Conservation (phyloP, 2,329 filamentous ascomycete species). For the Nemania bipapillata region DNA sequence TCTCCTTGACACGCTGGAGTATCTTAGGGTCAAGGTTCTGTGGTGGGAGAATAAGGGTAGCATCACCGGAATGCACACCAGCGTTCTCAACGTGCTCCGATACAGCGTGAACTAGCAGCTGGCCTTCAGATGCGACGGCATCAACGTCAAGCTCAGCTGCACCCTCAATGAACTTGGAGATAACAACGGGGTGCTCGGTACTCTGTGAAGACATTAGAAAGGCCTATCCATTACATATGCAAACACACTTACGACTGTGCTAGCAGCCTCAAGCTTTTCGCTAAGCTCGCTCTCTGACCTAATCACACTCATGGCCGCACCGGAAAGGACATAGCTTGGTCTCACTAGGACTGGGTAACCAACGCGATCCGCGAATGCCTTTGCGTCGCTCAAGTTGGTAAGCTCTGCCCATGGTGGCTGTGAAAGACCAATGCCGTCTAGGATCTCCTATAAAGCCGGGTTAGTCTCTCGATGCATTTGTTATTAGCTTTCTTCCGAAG, state of each 20-base stretch:
- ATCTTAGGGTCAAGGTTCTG: slow-evolving; percentile 78
- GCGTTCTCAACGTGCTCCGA: slow-evolving; percentile 97
- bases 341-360: slow-evolving; percentile 95
- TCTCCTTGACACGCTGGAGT: slow-evolving; percentile 91
- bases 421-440: slow-evolving; percentile 95
- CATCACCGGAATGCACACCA: slow-evolving; percentile 97
- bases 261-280: slow-evolving; percentile 91
- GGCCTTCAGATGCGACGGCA: slow-evolving; percentile 85
- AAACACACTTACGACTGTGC: slow-evolving; percentile 53
- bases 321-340: slow-evolving; percentile 93
- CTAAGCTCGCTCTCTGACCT: slow-evolving; percentile 82
- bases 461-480: not conserved
- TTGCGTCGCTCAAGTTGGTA: slow-evolving; percentile 87
- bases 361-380: slow-evolving; percentile 84
- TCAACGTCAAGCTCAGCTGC: slow-evolving; percentile 97
- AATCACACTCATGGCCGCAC: slow-evolving; percentile 98
- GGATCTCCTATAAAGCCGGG: slow-evolving; percentile 74
- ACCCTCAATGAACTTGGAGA: slow-evolving; percentile 97
- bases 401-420: slow-evolving; percentile 99
- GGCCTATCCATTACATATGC: not conserved
- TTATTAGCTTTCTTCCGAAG: too few species aligned
- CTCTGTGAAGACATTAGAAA: not conserved
- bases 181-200: slow-evolving; percentile 94
- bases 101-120: slow-evolving; percentile 89
- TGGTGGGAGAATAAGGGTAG: slow-evolving; percentile 91